These are phyloP conservation scores for Chamaecyparis obtusa DNA, from an alignment of 75 land plant genomes.

Conservation along the genomic window DNA sequence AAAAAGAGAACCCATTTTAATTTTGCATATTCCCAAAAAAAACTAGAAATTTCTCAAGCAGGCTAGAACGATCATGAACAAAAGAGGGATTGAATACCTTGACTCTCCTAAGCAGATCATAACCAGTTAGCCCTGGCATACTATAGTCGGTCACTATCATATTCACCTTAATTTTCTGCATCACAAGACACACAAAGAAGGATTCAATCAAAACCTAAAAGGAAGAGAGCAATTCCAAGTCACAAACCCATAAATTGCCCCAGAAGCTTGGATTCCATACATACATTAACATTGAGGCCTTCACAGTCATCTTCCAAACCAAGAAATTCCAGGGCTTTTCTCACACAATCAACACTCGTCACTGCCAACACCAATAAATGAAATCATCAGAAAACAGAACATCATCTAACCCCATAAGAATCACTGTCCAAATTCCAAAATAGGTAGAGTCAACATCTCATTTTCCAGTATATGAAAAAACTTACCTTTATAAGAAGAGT, in stretches of 20 bases:
- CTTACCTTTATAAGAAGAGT: slow-evolving; percentile 50
- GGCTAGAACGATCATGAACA: not conserved
- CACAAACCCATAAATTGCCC: not conserved
- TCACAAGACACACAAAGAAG: not conserved
- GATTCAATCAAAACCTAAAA: not conserved
- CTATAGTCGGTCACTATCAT: slow-evolving; percentile 52
- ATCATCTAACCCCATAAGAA: not conserved
- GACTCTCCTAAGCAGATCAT: slow-evolving; percentile 49
- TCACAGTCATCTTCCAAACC: slow-evolving; percentile 23
- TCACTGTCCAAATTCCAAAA: not conserved
- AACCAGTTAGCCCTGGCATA: slow-evolving; percentile 59
- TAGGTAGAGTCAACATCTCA: too few species aligned
- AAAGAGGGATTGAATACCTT: slow-evolving; percentile 29
- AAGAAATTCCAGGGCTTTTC: slow-evolving; percentile 61
- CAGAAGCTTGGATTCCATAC: not conserved
- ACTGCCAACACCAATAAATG: slow-evolving; percentile 27
- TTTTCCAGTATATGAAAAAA: not conserved
- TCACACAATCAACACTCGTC: slow-evolving; percentile 68
- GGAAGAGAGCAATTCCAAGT: not conserved
- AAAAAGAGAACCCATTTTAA: too few species aligned
- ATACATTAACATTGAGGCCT: not conserved
- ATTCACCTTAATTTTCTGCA: slow-evolving; percentile 30
- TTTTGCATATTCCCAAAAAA: too few species aligned
- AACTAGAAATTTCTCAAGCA: not conserved
- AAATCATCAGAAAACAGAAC: not conserved